phyloP scores from a whole-genome alignment of 2,329 filamentous ascomycete genomes.

The Aspergillus fumigatiaffinis region DNA sequence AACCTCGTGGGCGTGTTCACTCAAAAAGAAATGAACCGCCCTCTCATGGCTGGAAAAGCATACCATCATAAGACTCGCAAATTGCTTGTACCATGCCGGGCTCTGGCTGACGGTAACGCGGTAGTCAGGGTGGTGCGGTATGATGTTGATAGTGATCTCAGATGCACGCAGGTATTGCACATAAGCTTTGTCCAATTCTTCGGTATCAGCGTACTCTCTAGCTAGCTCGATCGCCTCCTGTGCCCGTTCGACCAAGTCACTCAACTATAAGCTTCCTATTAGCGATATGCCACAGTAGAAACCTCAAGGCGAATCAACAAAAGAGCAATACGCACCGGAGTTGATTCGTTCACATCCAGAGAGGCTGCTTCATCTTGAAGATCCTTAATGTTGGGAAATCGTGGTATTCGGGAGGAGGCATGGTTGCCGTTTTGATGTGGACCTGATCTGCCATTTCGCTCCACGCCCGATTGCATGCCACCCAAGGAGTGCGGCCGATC shows the following conservation, averaged over 20 bases:
- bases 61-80: slow-evolving; percentile 48
- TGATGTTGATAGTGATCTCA: slow-evolving; percentile 70
- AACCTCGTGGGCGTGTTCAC: not conserved
- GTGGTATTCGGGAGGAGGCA: slow-evolving; percentile 18
- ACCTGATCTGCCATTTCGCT: slow-evolving; percentile 20
- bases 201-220: slow-evolving; percentile 26
- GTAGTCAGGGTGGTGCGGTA: slow-evolving; percentile 74
- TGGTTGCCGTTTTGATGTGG: slow-evolving; percentile 22
- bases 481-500: slow-evolving; percentile 24
- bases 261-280: slow-evolving; percentile 26
- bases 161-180: slow-evolving; percentile 80
- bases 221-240: slow-evolving; percentile 34
- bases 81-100: slow-evolving; percentile 47
- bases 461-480: slow-evolving; percentile 25
- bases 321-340: slow-evolving; percentile 23
- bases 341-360: slow-evolving; percentile 29
- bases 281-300: slow-evolving; percentile 5
- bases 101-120: slow-evolving; percentile 58
- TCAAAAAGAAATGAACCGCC: not conserved
- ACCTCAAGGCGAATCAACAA: not conserved
- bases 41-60: not conserved
- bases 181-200: slow-evolving; percentile 66
- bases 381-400: slow-evolving; percentile 39
- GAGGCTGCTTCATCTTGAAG: slow-evolving; percentile 37
- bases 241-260: slow-evolving; percentile 31